A percentile compares a stretch with the other conserved stretches of the same genome.
Conservation (phyloP, 2,329 filamentous ascomycete species). For the Arachnopeziza araneosa region DNA sequence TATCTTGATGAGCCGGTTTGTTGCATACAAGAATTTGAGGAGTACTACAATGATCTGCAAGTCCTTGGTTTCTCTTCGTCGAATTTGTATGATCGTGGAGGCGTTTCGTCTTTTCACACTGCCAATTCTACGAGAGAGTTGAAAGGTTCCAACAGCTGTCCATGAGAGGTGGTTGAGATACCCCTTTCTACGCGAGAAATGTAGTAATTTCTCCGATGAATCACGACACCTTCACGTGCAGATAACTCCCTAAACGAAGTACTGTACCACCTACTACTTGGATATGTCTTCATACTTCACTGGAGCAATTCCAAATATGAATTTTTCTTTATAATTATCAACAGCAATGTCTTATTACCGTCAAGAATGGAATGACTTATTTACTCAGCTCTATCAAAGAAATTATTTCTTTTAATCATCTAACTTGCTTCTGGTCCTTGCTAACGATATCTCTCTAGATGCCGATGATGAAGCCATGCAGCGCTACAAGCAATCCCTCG, state of each 20-base stretch:
- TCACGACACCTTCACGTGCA: background rate
- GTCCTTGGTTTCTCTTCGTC: background rate
- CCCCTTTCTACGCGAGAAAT: background rate
- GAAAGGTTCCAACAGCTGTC: background rate
- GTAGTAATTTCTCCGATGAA: background rate
- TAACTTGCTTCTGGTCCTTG: background rate
- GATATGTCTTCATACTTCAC: too few species aligned
- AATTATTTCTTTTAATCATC: background rate
- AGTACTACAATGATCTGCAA: background rate
- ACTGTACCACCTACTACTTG: too few species aligned
- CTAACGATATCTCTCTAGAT: conserved; percentile 21
- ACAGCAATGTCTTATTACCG: too few species aligned
- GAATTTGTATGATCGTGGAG: background rate
- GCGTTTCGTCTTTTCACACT: background rate
- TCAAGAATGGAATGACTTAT: too few species aligned
- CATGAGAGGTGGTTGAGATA: background rate
- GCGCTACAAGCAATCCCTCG: conserved; percentile 95
- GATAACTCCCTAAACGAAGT: background rate
- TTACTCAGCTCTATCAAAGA: background rate
- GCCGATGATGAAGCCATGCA: conserved; percentile 83
- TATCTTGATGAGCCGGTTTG: too few species aligned
- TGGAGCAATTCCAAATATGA: too few species aligned
- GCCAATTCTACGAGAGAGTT: background rate
- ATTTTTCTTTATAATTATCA: too few species aligned
- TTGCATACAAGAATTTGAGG: too few species aligned